These are phyloP conservation scores for Penicillium canariense DNA, from an alignment of 495 filamentous ascomycete genomes.

Conservation along the genomic window DNA sequence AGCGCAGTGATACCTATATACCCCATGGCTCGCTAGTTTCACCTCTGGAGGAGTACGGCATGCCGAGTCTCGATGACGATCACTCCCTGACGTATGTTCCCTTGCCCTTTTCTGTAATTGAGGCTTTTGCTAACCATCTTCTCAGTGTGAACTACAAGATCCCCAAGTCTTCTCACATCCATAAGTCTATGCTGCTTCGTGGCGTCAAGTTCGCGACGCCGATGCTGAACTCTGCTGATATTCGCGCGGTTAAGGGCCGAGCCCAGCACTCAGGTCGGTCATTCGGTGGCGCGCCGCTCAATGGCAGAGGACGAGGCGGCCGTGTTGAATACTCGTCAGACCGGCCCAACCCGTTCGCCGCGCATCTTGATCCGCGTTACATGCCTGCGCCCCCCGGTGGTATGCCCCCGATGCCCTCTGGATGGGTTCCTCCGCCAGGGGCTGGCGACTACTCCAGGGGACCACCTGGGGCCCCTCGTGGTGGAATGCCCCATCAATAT, in stretches of 20 bases:
- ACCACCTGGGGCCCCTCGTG: slow-evolving; percentile 43
- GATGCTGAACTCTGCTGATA: slow-evolving; percentile 69
- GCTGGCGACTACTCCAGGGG: slow-evolving; percentile 37
- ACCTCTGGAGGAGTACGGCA: slow-evolving; percentile 60
- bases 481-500: slow-evolving; percentile 31
- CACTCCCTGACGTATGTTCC: slow-evolving; percentile 70
- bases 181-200: slow-evolving; percentile 92
- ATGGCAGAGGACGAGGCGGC: slow-evolving; percentile 50
- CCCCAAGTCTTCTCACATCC: slow-evolving; percentile 63
- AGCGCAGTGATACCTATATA: slow-evolving; percentile 76
- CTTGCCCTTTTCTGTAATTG: not conserved
- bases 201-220: slow-evolving; percentile 71
- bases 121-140: slow-evolving; percentile 33
- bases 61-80: slow-evolving; percentile 80
- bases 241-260: slow-evolving; percentile 62
- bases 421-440: slow-evolving; percentile 41
- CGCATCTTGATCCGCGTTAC: slow-evolving; percentile 52
- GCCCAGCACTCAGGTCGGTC: slow-evolving; percentile 58
- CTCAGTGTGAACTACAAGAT: slow-evolving; percentile 79
- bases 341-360: slow-evolving; percentile 54
- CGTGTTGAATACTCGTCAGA: slow-evolving; percentile 47
- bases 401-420: slow-evolving; percentile 32
- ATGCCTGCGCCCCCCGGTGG: slow-evolving; percentile 32
- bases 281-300: slow-evolving; percentile 62
- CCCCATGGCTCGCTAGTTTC: slow-evolving; percentile 66